Conservation (phyloP, 2,329 filamentous ascomycete genomes). For the Diplodia intermedia region DNA sequence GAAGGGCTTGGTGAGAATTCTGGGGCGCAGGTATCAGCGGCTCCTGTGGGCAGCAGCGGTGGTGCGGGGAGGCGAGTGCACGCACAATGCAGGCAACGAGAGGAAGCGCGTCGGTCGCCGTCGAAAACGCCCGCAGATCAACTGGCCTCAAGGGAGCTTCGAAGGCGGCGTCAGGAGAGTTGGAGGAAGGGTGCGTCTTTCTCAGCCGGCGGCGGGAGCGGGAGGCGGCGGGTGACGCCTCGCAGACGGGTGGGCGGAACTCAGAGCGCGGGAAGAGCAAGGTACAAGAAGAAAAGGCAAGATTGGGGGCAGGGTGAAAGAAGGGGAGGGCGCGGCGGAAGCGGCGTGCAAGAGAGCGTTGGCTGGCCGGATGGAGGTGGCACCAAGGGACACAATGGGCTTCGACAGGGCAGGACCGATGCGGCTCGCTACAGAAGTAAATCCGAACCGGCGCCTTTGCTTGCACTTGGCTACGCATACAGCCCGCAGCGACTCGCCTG, state of each 20-base stretch:
- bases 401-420: slow-evolving; percentile 14
- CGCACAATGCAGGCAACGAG: slow-evolving; percentile 29
- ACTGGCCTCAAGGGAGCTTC: slow-evolving; percentile 34
- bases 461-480: background rate
- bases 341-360: slow-evolving; percentile 23
- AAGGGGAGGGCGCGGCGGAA: slow-evolving; percentile 16
- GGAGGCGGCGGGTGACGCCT: slow-evolving; percentile 30
- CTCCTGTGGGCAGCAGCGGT: slow-evolving; percentile 2
- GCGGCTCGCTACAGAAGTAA: slow-evolving; percentile 27
- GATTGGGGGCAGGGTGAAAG: slow-evolving; percentile 14
- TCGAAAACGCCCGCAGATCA: slow-evolving; percentile 33
- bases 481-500: background rate
- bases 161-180: slow-evolving; percentile 31
- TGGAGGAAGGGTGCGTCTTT: slow-evolving; percentile 24
- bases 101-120: slow-evolving; percentile 9
- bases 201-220: slow-evolving; percentile 16
- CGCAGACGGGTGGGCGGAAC: slow-evolving; percentile 6
- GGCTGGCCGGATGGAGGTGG: slow-evolving; percentile 22
- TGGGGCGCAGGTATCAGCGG: slow-evolving; percentile 18
- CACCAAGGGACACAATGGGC: slow-evolving; percentile 19
- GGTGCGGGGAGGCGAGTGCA: slow-evolving; percentile 2
- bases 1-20: slow-evolving; percentile 24
- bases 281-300: slow-evolving; percentile 32
- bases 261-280: slow-evolving; percentile 25
- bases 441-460: slow-evolving; percentile 19